phyloP scores from a whole-genome alignment of 2,329 filamentous ascomycete species.

The Nemania sp. region DNA sequence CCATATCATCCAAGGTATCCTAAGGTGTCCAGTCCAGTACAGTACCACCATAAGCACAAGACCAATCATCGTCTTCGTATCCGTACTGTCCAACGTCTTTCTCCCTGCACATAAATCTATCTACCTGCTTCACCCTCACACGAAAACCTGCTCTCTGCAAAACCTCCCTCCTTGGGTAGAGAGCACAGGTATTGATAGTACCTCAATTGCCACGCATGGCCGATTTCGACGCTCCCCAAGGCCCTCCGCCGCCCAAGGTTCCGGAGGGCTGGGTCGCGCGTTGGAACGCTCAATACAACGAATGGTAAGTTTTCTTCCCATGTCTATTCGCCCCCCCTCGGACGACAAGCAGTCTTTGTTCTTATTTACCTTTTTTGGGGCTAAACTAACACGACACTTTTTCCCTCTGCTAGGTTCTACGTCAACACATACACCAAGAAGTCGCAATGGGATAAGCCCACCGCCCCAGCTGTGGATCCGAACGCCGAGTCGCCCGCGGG shows the following conservation, averaged over 20 bases:
- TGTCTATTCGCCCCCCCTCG: no score
- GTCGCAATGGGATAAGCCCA: slow-evolving; percentile 91
- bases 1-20: slow-evolving; percentile 1
- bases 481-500: slow-evolving; percentile 62
- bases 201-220: slow-evolving; percentile 57
- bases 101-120: slow-evolving; percentile 9
- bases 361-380: no score
- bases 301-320: slow-evolving; percentile 65
- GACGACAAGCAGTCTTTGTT: no score
- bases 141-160: neutral
- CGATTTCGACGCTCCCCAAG: slow-evolving; percentile 65
- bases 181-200: slow-evolving; percentile 4
- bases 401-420: slow-evolving; percentile 79
- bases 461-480: slow-evolving; percentile 71
- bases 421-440: slow-evolving; percentile 89
- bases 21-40: neutral
- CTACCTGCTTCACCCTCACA: neutral
- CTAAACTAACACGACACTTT: slow-evolving; percentile 19
- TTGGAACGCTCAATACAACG: slow-evolving; percentile 88
- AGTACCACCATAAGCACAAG: slow-evolving; percentile 3
- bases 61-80: neutral
- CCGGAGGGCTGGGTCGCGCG: slow-evolving; percentile 88
- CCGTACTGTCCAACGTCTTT: neutral
- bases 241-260: slow-evolving; percentile 68
- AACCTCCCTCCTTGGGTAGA: neutral